Evolutionary conservation across 2,329 filamentous ascomycete species (phyloP), one percentile per base, ranked within the genome.

Genomic region (Fusarium neocosmosporiellum): DNA sequence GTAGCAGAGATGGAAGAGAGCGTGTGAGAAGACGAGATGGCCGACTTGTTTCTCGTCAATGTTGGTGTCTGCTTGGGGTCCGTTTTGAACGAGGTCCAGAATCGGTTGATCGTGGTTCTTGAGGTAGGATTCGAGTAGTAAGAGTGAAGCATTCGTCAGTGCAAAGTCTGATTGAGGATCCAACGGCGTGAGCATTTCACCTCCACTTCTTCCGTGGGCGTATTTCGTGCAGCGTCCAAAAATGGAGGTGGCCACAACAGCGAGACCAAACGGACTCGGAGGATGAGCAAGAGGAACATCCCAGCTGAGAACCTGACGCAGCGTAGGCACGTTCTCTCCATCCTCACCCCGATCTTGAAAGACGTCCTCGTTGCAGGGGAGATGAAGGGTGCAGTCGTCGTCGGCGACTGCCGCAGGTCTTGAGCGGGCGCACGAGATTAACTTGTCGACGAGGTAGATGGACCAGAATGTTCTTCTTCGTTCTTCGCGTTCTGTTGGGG

Each of bases 391-490:
- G 67, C 80, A 83, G 41, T 81, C 75, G 6, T 76, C 76, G 53
- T 83, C 81, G 1, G 76, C 68, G 37, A 84, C 75, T 6, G 80
- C 78, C 4, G 80, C 76, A 2, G 82, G 80, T 20, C 81, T 75
- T 37, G 77, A 75, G 8, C 79, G 77, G 4, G 79, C 81, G 65
- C 81, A 83, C 16, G 80, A 82, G 7, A 81, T 77, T 6, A 83
- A 73, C 36, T 78, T 78, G 63, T 83, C 82, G 2, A 83, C 71
- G 8, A 83, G 74, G 61, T 83, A 83, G 22, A 83, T 74, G 5
- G 82, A 83, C 82, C 82, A 83, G 54, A 83, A 83, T 0, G 80
- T 76, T 13, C 78, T 69, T 7, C 81, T 71, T n/a, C 80, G 74
- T 63, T 83, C 81, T 27, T 57, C 54, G 2, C 54, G 54, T n/a